A percentile compares a stretch with the other conserved stretches of the same genome.
These are phyloP conservation scores for Spathaspora sp. DNA, from an alignment of 805 yeast species.

Conservation along the genomic window DNA sequence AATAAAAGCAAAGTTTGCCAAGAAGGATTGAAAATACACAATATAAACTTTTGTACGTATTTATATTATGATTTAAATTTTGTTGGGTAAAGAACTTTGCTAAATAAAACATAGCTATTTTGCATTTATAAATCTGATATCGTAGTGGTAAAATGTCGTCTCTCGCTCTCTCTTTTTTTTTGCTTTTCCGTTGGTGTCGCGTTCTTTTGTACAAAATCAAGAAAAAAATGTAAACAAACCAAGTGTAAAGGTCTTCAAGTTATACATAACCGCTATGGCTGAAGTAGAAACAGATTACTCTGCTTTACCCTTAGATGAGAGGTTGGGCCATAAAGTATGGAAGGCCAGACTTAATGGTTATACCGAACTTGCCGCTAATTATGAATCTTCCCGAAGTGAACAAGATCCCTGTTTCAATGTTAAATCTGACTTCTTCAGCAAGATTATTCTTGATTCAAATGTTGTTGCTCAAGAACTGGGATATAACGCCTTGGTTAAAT, in stretches of 20 bases:
- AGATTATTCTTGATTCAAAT: conserved; percentile 70
- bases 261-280: conserved; percentile 16
- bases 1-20: conserved; percentile 34
- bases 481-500: conserved; percentile 49
- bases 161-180: neutral
- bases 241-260: neutral
- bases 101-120: neutral
- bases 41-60: neutral
- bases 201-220: neutral
- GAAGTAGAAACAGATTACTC: conserved; percentile 56
- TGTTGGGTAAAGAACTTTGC: neutral
- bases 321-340: conserved; percentile 74
- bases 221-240: neutral
- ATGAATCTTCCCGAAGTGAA: conserved; percentile 52
- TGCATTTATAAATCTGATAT: neutral
- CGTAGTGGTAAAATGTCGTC: neutral
- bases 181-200: neutral
- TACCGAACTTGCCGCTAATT: conserved; percentile 54
- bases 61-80: neutral
- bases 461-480: conserved; percentile 92
- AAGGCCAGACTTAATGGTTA: conserved; percentile 82
- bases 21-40: neutral
- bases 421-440: conserved; percentile 53
- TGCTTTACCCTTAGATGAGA: conserved; percentile 60
- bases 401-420: conserved; percentile 55